Evolutionary conservation across 345 rosid genomes (phyloP).

Genomic region (Eucalyptus viminalis): DNA sequence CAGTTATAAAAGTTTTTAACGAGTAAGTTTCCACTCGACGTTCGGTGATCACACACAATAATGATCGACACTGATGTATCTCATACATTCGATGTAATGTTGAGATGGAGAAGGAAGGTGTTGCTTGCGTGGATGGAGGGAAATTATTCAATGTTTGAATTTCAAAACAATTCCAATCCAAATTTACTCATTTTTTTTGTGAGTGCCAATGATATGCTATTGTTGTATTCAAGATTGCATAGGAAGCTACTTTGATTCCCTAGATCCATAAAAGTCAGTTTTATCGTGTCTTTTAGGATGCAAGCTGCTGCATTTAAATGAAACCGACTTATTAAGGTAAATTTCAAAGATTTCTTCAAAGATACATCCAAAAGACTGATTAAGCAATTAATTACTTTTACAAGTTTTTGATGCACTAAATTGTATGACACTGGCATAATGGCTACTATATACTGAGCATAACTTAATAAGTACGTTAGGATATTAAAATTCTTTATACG

Average conservation of each 20-base stretch:
- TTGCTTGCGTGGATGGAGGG: background rate
- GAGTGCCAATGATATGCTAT: background rate
- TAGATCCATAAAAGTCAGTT: background rate
- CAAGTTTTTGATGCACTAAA: background rate
- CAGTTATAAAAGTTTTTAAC: too few species aligned
- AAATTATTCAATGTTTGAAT: background rate
- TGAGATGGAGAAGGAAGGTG: background rate
- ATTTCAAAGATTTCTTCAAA: background rate
- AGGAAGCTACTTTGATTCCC: background rate
- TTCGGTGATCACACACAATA: background rate
- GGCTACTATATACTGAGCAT: accelerated
- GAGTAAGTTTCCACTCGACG: too few species aligned
- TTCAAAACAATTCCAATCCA: background rate
- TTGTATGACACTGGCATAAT: background rate
- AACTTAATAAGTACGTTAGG: background rate
- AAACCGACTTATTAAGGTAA: background rate
- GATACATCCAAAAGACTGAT: background rate
- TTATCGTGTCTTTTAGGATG: background rate
- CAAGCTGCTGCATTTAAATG: background rate
- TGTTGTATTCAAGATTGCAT: background rate
- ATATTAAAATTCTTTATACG: accelerated
- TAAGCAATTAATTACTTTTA: background rate
- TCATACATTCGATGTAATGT: background rate
- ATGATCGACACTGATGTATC: background rate
- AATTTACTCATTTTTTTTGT: accelerated